Conservation (phyloP, 2,329 filamentous ascomycete species). For the Drechslera avenae region DNA sequence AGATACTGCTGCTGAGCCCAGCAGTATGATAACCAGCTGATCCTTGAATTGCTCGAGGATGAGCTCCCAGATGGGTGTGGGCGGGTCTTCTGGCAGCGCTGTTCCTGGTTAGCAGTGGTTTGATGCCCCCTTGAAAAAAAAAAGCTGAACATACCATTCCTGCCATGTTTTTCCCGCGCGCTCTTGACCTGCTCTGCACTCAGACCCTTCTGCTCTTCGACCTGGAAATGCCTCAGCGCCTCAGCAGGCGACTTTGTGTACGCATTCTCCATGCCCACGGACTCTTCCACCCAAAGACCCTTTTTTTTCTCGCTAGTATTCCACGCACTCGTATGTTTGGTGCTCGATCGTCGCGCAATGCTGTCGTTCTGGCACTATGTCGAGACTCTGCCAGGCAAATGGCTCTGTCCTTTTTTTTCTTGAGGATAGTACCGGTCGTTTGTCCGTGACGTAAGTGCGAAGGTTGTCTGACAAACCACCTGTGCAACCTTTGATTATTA, state of each 20-base stretch:
- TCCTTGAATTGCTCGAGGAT: slow-evolving; percentile 99
- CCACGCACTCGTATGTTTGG: not conserved
- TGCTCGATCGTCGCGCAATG: slow-evolving; percentile 6
- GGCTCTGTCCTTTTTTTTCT: not conserved
- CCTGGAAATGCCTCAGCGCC: slow-evolving; percentile 58
- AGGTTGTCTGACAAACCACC: not conserved
- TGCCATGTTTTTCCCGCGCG: slow-evolving; percentile 57
- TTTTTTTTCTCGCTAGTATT: slow-evolving; percentile 1
- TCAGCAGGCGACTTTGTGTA: slow-evolving; percentile 57
- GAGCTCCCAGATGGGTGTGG: slow-evolving; percentile 94
- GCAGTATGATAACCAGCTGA: slow-evolving; percentile 92
- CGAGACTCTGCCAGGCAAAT: not conserved
- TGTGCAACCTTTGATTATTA: not conserved
- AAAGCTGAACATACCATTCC: slow-evolving; percentile 54
- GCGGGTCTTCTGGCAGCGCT: slow-evolving; percentile 86
- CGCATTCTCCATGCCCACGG: slow-evolving; percentile 58
- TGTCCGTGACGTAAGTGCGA: slow-evolving; percentile 8
- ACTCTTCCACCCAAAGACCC: slow-evolving; percentile 9
- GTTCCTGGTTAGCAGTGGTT: slow-evolving; percentile 15
- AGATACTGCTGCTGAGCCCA: slow-evolving; percentile 90
- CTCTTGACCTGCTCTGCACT: slow-evolving; percentile 55
- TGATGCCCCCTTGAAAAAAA: not conserved
- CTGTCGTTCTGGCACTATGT: slow-evolving; percentile 4
- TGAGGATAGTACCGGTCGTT: not conserved
- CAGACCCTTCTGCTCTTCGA: slow-evolving; percentile 57